These are phyloP conservation scores for Metschnikowia corniflorae DNA, from an alignment of 805 yeast species.

Conservation along the genomic window DNA sequence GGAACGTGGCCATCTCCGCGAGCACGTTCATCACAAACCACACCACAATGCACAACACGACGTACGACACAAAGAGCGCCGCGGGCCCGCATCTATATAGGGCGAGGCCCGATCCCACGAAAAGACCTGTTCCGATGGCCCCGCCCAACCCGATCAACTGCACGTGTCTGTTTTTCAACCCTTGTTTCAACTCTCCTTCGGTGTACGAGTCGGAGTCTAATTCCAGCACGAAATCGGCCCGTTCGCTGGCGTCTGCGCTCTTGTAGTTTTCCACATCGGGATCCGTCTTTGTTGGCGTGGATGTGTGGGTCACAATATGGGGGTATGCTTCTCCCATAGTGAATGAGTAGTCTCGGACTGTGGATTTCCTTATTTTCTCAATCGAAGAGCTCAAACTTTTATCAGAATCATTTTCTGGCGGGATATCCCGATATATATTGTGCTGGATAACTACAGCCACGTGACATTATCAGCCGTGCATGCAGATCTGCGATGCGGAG, in stretches of 20 bases:
- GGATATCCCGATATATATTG: too few species aligned
- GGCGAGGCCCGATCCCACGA: conserved; percentile 20
- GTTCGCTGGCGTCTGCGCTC: not conserved
- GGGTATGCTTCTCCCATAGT: too few species aligned
- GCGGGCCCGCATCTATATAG: conserved; percentile 17
- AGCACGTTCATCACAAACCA: conserved; percentile 22
- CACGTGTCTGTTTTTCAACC: conserved; percentile 21
- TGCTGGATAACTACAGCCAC: too few species aligned
- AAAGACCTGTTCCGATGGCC: conserved; percentile 22
- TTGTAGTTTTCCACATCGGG: too few species aligned
- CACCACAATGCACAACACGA: conserved; percentile 17
- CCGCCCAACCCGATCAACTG: conserved; percentile 23
- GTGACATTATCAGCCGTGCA: too few species aligned
- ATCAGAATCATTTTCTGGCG: too few species aligned
- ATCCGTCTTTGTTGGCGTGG: conserved; percentile 9
- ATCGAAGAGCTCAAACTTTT: too few species aligned
- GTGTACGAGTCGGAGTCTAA: conserved; percentile 7
- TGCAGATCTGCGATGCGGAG: too few species aligned
- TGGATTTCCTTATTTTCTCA: too few species aligned
- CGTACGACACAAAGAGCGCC: conserved; percentile 17
- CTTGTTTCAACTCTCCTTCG: conserved; percentile 15
- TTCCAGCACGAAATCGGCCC: not conserved
- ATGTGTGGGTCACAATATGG: too few species aligned
- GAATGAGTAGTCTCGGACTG: too few species aligned
- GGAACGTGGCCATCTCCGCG: conserved; percentile 21